Evolutionary conservation across 331 rosid species (phyloP).

Genomic region (Erythrophleum ivorense): DNA sequence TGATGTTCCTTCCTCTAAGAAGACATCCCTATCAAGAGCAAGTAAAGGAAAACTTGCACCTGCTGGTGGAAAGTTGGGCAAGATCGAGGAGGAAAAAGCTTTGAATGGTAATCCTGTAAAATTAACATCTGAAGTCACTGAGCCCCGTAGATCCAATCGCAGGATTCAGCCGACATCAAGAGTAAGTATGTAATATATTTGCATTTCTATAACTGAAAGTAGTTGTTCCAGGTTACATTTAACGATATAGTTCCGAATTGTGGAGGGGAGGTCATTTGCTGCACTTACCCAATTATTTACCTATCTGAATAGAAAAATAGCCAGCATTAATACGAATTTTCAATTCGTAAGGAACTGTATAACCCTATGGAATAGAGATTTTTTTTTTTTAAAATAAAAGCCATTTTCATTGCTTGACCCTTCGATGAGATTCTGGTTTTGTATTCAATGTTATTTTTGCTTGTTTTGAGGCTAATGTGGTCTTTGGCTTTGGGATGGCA

Average conservation of each 20-base stretch:
- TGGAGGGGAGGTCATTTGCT: not conserved
- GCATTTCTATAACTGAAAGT: constrained; percentile 9
- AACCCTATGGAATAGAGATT: not conserved
- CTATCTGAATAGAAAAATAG: not conserved
- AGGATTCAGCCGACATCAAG: constrained; percentile 97
- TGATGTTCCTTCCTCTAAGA: constrained; percentile 58
- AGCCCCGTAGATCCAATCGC: constrained; percentile 96
- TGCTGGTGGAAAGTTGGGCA: constrained; percentile 65
- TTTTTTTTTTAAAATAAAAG: not conserved
- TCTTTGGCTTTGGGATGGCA: constrained; percentile 45
- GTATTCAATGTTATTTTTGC: not conserved
- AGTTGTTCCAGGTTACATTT: not conserved
- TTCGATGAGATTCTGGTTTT: not conserved
- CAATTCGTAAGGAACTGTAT: not conserved
- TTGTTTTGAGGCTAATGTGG: constrained; percentile 26
- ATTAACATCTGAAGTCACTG: constrained; percentile 62
- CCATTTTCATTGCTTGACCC: not conserved
- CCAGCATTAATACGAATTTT: not conserved
- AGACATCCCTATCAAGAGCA: constrained; percentile 61
- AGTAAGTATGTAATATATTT: constrained; percentile 53
- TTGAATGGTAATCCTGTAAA: constrained; percentile 51
- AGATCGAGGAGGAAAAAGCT: constrained; percentile 65
- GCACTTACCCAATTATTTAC: not conserved
- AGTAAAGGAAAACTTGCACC: constrained; percentile 87
- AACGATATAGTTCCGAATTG: not conserved